Evolutionary conservation across 805 yeast species (phyloP), one percentile per base, ranked within the genome.

Genomic region (Wickerhamomyces rabaulensis): DNA sequence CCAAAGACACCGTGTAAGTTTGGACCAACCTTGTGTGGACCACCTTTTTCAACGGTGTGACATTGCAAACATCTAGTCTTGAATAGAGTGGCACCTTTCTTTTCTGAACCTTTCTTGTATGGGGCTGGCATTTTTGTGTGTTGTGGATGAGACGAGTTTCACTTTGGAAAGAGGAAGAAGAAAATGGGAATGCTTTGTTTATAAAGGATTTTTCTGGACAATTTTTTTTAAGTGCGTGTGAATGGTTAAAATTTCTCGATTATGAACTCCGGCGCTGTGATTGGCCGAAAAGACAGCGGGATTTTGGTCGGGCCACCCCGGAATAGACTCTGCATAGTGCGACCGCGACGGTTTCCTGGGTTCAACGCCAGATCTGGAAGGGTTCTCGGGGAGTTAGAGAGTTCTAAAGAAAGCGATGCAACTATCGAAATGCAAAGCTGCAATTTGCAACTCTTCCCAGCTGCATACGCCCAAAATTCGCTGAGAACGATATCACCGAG

Each of bases 21-120:
- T 69, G 99, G 99, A 73, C 99, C 99, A 64, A 92, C 97, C 81
- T 94, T 94, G 87, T 92, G 82, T 61, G 97, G 92, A 55, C 96
- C 98, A 67, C 96, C 96, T 53, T 76, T 78, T 73, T 92, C 98
- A 58, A 84, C 84, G 64, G 98, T 92, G 84, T 94, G 99, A 74
- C 99, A 94, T 79, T 94, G 98, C 62, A 90, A 79, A 75, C 99
- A 94, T 84, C 99, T 90, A 57, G 98, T 94, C 79, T 94, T 94
- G 85, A 94, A 94, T 58, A 94, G 79, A 68, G 88, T 88, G 60
- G 98, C 98, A 80, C 99, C 99, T 78, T 94, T 94, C 78, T 84
- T 82, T 57, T 81, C 88, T 62, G 81, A 79, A 70, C 91, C 85
- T 61, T 57, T 55, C 51, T 60, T 60, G 59, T 39, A 60, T 60